Conservation (phyloP, 192 early-diverging fungal species). For the Coemansia sp. region DNA sequence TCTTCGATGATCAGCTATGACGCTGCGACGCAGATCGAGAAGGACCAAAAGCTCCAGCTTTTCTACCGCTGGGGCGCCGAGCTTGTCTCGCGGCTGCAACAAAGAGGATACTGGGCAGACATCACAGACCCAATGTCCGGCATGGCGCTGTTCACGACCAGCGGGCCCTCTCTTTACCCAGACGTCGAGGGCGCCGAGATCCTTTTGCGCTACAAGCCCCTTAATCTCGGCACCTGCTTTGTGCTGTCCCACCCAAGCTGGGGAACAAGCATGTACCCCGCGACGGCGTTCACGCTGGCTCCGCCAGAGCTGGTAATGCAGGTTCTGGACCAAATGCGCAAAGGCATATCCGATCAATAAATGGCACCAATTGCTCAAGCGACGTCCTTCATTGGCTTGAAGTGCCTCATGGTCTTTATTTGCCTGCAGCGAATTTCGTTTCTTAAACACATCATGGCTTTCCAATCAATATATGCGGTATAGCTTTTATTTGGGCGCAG, state of each 20-base stretch:
- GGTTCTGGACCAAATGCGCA: slow-evolving; percentile 28
- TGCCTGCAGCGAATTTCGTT: too few species aligned
- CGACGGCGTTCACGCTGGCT: slow-evolving; percentile 80
- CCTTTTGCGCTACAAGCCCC: slow-evolving; percentile 71
- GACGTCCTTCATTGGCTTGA: too few species aligned
- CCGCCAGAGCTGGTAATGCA: slow-evolving; percentile 54
- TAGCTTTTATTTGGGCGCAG: too few species aligned
- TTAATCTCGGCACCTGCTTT: slow-evolving; percentile 80
- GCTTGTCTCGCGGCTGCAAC: slow-evolving; percentile 55
- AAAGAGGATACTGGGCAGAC: slow-evolving; percentile 79
- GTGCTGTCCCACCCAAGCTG: slow-evolving; percentile 83
- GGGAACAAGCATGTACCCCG: slow-evolving; percentile 88
- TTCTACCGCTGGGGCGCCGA: slow-evolving; percentile 70
- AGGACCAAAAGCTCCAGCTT: slow-evolving; percentile 79
- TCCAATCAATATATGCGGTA: too few species aligned
- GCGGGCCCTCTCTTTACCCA: slow-evolving; percentile 78
- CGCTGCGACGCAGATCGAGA: slow-evolving; percentile 68
- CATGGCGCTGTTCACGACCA: slow-evolving; percentile 58
- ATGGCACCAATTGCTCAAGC: too few species aligned
- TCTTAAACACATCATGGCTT: too few species aligned
- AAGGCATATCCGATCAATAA: too few species aligned
- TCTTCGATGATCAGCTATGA: slow-evolving; percentile 77
- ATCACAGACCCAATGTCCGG: slow-evolving; percentile 90
- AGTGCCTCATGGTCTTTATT: too few species aligned
- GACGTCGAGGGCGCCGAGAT: slow-evolving; percentile 80